These are phyloP conservation scores for Exophiala mesophila DNA, from an alignment of 2,329 filamentous ascomycete genomes.

Conservation along the genomic window DNA sequence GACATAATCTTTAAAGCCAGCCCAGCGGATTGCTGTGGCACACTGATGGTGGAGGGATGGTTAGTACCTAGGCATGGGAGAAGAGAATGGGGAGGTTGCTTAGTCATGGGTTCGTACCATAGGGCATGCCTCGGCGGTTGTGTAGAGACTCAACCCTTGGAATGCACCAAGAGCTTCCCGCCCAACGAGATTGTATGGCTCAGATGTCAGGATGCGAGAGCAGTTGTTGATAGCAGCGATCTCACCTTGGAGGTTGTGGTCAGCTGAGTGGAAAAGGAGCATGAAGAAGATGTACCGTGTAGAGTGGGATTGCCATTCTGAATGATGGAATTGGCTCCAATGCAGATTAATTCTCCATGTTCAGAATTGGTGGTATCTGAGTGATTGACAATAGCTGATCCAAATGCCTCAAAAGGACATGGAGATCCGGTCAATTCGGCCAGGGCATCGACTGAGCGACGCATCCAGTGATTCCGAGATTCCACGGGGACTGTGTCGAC, in stretches of 20 bases:
- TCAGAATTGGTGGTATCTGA: slow-evolving; percentile 30
- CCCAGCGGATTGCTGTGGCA: slow-evolving; percentile 53
- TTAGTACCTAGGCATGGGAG: not conserved
- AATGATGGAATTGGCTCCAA: slow-evolving; percentile 45
- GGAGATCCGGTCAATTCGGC: slow-evolving; percentile 37
- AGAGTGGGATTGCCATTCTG: slow-evolving; percentile 48
- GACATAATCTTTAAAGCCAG: slow-evolving; percentile 52
- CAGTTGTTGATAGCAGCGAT: slow-evolving; percentile 54
- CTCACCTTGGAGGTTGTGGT: slow-evolving; percentile 37
- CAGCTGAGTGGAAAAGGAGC: not conserved
- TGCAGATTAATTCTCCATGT: slow-evolving; percentile 40
- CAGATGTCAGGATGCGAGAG: slow-evolving; percentile 45
- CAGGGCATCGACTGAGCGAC: slow-evolving; percentile 45
- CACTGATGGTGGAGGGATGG: slow-evolving; percentile 33
- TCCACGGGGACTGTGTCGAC: slow-evolving; percentile 30
- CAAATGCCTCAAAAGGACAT: slow-evolving; percentile 53
- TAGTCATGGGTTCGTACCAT: slow-evolving; percentile 35
- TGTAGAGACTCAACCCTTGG: slow-evolving; percentile 48
- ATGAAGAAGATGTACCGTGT: slow-evolving; percentile 38
- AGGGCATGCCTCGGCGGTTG: slow-evolving; percentile 54
- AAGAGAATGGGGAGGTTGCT: not conserved
- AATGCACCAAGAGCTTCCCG: slow-evolving; percentile 44
- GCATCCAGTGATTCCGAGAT: slow-evolving; percentile 50
- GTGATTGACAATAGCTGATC: slow-evolving; percentile 53
- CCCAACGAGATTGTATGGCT: slow-evolving; percentile 40